A percentile compares a stretch with the other conserved stretches of the same genome.
Evolutionary conservation across 495 filamentous ascomycete genomes (phyloP).

Genomic region (Penicillium lagena): DNA sequence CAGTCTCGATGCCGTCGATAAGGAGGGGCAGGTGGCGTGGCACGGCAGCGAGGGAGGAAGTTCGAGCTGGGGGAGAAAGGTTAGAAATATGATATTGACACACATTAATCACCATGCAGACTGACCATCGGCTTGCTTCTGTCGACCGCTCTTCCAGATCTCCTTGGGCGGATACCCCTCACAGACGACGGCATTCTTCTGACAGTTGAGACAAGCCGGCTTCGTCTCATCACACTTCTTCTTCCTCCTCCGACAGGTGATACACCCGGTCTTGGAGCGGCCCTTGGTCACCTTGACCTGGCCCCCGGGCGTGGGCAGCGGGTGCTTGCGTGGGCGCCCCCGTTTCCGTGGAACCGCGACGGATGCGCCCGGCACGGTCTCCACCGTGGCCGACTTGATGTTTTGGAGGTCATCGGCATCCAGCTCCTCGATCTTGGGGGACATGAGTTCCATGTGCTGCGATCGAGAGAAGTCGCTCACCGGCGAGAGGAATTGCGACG

Average conservation of each 20-base stretch:
- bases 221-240: slow-evolving; percentile 99
- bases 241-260: slow-evolving; percentile 85
- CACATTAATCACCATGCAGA: too few relatives aligned
- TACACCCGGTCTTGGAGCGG: slow-evolving; percentile 90
- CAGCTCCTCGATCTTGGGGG: slow-evolving; percentile 39
- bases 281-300: slow-evolving; percentile 72
- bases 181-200: slow-evolving; percentile 89
- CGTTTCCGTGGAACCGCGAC: slow-evolving; percentile 47
- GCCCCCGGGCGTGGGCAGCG: slow-evolving; percentile 47
- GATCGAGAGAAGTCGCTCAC: slow-evolving; percentile 13
- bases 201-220: slow-evolving; percentile 78
- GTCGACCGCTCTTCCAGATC: slow-evolving; percentile 78
- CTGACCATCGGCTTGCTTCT: slow-evolving; percentile 69
- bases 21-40: slow-evolving; percentile 66
- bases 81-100: slow-evolving; percentile 8
- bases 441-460: slow-evolving; percentile 7
- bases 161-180: slow-evolving; percentile 90
- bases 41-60: slow-evolving; percentile 30
- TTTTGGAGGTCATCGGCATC: slow-evolving; percentile 34
- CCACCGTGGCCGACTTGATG: slow-evolving; percentile 30
- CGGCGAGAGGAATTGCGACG: background rate
- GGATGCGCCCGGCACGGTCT: slow-evolving; percentile 27
- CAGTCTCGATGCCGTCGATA: slow-evolving; percentile 80
- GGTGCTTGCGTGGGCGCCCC: slow-evolving; percentile 82
- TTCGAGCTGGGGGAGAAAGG: slow-evolving; percentile 17